Evolutionary conservation across 352 stramenopile genomes (phyloP).

Genomic region (Phytopythium vexans): DNA sequence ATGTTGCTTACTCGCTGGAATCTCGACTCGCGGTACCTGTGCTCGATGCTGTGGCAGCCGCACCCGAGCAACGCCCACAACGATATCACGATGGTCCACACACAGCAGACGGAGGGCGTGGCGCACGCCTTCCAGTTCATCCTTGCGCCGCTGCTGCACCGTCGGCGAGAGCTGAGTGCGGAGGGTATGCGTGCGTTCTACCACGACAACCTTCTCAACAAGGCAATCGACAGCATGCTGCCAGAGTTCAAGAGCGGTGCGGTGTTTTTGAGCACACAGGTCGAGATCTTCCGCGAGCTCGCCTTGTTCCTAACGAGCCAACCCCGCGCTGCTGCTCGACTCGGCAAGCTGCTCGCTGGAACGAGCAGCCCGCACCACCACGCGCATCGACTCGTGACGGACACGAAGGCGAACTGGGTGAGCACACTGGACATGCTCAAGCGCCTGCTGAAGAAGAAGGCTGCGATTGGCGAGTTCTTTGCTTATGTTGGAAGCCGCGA

Average conservation of each 20-base stretch:
- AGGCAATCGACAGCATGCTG: conserved; percentile 26
- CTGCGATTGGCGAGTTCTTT: conserved; percentile 45
- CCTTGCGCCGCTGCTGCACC: conserved; percentile 35
- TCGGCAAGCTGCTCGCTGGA: conserved; percentile 33
- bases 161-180: conserved; percentile 22
- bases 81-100: conserved; percentile 18
- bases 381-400: conserved; percentile 33
- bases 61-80: conserved; percentile 14
- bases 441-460: conserved; percentile 32
- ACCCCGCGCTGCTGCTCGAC: conserved; percentile 31
- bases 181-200: conserved; percentile 40
- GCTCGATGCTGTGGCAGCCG: conserved; percentile 45
- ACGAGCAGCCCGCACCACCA: conserved; percentile 26
- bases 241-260: conserved; percentile 30
- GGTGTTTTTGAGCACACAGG: conserved; percentile 29
- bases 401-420: conserved; percentile 40
- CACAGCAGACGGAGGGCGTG: conserved; percentile 34
- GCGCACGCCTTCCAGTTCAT: conserved; percentile 44
- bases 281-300: conserved; percentile 35
- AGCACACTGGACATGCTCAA: conserved; percentile 51
- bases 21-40: conserved; percentile 40
- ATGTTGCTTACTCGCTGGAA: conserved; percentile 42
- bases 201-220: conserved; percentile 44
- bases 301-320: conserved; percentile 47
- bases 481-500: conserved; percentile 37